Conservation (phyloP, 768 basidiomycete species). For the Agaricus bisporus region DNA sequence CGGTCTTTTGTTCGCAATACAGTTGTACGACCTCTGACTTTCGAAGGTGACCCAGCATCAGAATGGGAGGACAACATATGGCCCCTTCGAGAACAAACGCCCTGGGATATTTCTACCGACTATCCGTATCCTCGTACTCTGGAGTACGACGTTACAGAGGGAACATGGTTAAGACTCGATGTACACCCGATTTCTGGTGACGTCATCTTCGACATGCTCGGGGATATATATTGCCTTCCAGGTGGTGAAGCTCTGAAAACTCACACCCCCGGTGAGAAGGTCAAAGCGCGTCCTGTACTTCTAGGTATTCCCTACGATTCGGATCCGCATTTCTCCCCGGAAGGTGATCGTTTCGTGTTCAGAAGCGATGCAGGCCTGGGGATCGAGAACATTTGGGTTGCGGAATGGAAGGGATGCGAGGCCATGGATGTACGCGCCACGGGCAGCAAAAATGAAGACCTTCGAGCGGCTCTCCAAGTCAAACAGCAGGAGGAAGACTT, state of each 20-base stretch:
- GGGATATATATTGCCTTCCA: constrained; percentile 69
- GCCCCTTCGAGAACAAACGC: constrained; percentile 52
- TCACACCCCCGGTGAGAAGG: constrained; percentile 14
- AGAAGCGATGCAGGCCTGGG: constrained; percentile 69
- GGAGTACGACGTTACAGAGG: constrained; percentile 64
- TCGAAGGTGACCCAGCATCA: constrained; percentile 24
- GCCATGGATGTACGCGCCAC: constrained; percentile 46
- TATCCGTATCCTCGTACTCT: constrained; percentile 62
- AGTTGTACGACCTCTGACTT: constrained; percentile 14
- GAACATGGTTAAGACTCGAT: constrained; percentile 72
- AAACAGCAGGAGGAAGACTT: constrained; percentile 39
- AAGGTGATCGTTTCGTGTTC: constrained; percentile 59
- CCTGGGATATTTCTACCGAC: constrained; percentile 76
- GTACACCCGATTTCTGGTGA: constrained; percentile 67
- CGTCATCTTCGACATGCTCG: constrained; percentile 69
- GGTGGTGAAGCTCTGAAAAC: constrained; percentile 24
- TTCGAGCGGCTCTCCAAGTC: constrained; percentile 28
- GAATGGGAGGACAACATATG: constrained; percentile 50
- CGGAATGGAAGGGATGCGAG: constrained; percentile 59
- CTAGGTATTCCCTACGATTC: constrained; percentile 64
- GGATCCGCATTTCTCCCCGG: constrained; percentile 68
- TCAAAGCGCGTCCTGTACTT: constrained; percentile 51
- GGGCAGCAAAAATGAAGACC: constrained; percentile 19
- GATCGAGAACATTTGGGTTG: constrained; percentile 71
- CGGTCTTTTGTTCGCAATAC: constrained; percentile 24